Conservation (phyloP, 441 rosid species). For the Caryocar brasiliense region DNA sequence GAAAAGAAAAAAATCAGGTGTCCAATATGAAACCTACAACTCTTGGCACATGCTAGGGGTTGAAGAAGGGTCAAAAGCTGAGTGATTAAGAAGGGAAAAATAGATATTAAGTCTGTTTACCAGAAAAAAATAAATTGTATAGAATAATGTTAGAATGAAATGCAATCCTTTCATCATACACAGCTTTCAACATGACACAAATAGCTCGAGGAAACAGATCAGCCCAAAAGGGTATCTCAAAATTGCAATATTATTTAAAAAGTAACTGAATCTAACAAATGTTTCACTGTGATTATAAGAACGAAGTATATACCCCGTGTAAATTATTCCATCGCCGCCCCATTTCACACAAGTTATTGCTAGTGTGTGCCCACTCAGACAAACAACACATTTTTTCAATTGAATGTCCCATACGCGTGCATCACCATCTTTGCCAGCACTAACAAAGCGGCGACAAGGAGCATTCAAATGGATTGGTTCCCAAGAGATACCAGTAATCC, state of each 20-base stretch:
- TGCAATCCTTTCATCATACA: no score
- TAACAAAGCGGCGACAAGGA: constrained; percentile 92
- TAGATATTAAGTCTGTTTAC: no score
- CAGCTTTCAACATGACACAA: not conserved
- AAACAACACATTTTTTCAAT: constrained; percentile 54
- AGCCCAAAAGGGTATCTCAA: not conserved
- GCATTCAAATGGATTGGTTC: constrained; percentile 86
- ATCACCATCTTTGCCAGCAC: constrained; percentile 98
- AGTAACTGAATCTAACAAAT: no score
- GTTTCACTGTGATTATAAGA: not conserved
- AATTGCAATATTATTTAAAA: not conserved
- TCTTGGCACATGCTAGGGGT: no score
- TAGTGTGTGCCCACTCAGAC: constrained; percentile 84
- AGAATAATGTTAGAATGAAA: not conserved
- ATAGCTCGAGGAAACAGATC: not conserved
- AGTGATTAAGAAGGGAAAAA: no score
- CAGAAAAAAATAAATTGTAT: not conserved
- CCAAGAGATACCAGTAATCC: constrained; percentile 98
- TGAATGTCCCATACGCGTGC: constrained; percentile 92
- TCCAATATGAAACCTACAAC: no score
- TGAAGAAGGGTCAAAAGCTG: no score
- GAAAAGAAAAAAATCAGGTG: no score
- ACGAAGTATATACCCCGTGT: constrained; percentile 58
- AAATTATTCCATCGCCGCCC: constrained; percentile 94
- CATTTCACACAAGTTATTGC: constrained; percentile 98